Conservation (phyloP, 2,329 filamentous ascomycete genomes). For the Colletotrichum neosansevieriae region DNA sequence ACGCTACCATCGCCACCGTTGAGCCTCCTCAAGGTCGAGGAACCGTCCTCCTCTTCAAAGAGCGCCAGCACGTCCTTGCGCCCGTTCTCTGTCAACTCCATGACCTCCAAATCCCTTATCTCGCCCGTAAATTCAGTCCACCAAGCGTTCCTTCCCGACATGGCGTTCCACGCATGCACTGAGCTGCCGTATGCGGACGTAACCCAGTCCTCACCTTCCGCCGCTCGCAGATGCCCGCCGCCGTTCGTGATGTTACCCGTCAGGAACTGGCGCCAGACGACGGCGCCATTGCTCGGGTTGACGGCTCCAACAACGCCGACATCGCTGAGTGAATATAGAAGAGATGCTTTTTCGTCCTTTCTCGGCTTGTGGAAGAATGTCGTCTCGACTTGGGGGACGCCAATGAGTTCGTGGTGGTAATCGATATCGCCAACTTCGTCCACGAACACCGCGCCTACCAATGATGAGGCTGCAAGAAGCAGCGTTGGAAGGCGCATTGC, state of each 20-base stretch:
- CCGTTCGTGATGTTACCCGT: slow-evolving; percentile 61
- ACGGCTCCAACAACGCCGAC: slow-evolving; percentile 86
- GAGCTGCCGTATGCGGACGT: slow-evolving; percentile 77
- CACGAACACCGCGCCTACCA: slow-evolving; percentile 78
- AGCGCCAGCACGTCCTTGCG: slow-evolving; percentile 80
- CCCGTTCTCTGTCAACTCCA: slow-evolving; percentile 74
- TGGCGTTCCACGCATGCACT: slow-evolving; percentile 85
- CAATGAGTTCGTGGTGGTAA: slow-evolving; percentile 91
- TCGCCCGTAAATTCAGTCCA: slow-evolving; percentile 69
- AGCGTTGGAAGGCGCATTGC: slow-evolving; percentile 43
- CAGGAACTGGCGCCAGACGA: slow-evolving; percentile 89
- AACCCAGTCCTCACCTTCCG: slow-evolving; percentile 82
- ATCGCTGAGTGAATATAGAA: slow-evolving; percentile 92
- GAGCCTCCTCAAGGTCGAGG: slow-evolving; percentile 75
- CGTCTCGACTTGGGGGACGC: slow-evolving; percentile 81
- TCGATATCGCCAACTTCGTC: slow-evolving; percentile 95
- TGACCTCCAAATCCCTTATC: slow-evolving; percentile 79
- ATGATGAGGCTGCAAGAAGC: slow-evolving; percentile 54
- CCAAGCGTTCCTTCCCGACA: slow-evolving; percentile 85
- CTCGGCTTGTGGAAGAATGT: slow-evolving; percentile 96
- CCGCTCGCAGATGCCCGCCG: slow-evolving; percentile 73
- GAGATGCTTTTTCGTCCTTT: slow-evolving; percentile 83
- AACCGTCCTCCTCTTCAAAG: slow-evolving; percentile 68
- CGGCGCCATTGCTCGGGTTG: slow-evolving; percentile 84
- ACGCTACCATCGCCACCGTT: slow-evolving; percentile 78